Evolutionary conservation across 129 eudicot genomes (phyloP).

Genomic region (Flaveria linearis): DNA sequence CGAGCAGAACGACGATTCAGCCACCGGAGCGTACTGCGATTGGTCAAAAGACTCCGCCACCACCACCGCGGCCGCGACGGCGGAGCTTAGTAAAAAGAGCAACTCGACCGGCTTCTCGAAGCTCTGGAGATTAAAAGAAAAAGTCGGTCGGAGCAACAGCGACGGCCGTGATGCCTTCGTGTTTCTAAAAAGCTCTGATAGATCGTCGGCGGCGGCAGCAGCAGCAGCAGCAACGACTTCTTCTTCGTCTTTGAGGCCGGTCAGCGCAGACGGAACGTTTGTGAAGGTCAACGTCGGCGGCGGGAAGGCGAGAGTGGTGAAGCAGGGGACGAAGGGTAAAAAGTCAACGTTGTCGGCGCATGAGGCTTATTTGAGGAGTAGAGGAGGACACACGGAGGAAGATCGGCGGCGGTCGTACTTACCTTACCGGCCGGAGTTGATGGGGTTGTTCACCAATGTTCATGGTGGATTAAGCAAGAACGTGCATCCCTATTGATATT

Average conservation of each 20-base stretch:
- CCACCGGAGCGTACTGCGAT: slow-evolving; percentile 57
- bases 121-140: slow-evolving; percentile 75
- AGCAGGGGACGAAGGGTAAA: slow-evolving; percentile 38
- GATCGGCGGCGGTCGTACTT: slow-evolving; percentile 63
- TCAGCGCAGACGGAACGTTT: slow-evolving; percentile 8
- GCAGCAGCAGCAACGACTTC: neutral
- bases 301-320: slow-evolving; percentile 34
- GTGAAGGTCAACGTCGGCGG: slow-evolving; percentile 33
- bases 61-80: slow-evolving; percentile 14
- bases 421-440: slow-evolving; percentile 67
- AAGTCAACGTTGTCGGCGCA: slow-evolving; percentile 49
- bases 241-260: neutral
- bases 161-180: slow-evolving; percentile 95
- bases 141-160: slow-evolving; percentile 63
- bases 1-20: slow-evolving; percentile 8
- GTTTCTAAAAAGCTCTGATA: slow-evolving; percentile 45
- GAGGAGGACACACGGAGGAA: slow-evolving; percentile 44
- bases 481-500: slow-evolving; percentile 63
- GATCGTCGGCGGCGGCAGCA: slow-evolving; percentile 12
- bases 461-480: slow-evolving; percentile 63
- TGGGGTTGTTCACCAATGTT: slow-evolving; percentile 75
- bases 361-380: slow-evolving; percentile 56
- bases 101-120: slow-evolving; percentile 95
- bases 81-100: slow-evolving; percentile 70
- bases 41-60: slow-evolving; percentile 43